Conservation (phyloP, 148 eudicot genomes). For the Amaranthus hypochondriacus region DNA sequence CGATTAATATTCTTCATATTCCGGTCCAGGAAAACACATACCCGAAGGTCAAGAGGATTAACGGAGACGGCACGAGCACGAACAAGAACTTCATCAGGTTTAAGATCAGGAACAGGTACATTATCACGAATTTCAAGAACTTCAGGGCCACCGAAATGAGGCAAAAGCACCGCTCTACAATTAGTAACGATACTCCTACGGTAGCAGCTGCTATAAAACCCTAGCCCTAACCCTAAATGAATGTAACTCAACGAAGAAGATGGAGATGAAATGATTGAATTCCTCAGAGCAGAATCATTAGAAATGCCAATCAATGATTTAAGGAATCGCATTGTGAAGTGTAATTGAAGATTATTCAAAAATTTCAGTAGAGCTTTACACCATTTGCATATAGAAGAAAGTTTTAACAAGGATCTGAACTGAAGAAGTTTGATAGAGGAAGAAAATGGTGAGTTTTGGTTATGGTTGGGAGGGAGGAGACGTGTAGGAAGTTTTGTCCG, state of each 20-base stretch:
- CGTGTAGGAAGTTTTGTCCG: conserved; percentile 39
- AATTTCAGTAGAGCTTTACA: neutral
- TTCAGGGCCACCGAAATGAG: conserved; percentile 82
- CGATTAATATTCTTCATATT: neutral
- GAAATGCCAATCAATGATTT: conserved; percentile 29
- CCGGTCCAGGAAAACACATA: conserved; percentile 21
- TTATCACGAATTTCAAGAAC: conserved; percentile 59
- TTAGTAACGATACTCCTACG: conserved; percentile 48
- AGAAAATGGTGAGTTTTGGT: conserved; percentile 19
- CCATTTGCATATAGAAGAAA: neutral
- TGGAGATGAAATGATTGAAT: conserved; percentile 8
- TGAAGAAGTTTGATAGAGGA: neutral
- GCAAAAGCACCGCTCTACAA: conserved; percentile 79
- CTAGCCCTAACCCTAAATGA: conserved; percentile 33
- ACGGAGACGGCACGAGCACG: conserved; percentile 84
- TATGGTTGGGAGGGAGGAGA: conserved; percentile 24
- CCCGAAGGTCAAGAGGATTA: conserved; percentile 86
- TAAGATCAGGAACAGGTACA: conserved; percentile 69
- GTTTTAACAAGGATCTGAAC: too few species aligned
- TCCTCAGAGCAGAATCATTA: conserved; percentile 17
- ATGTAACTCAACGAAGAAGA: conserved; percentile 5
- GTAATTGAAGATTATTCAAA: neutral
- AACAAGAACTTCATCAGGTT: conserved; percentile 74
- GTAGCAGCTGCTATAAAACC: conserved; percentile 15
- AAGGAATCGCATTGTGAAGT: conserved; percentile 43